Evolutionary conservation across 306 rosid species (phyloP).

Genomic region (Sesbania bispinosa): DNA sequence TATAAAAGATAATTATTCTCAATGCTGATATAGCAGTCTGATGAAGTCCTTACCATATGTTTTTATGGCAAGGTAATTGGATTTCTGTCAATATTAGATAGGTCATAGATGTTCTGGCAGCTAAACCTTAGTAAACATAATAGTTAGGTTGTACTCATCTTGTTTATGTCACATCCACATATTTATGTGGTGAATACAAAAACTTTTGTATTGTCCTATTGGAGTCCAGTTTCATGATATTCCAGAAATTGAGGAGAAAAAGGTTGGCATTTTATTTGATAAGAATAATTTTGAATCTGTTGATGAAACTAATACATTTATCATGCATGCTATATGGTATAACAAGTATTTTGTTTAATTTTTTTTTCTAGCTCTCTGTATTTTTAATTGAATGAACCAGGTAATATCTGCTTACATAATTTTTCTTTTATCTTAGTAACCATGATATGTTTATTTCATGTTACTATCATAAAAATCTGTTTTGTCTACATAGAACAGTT

Average conservation of each 20-base stretch:
- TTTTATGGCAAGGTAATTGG: neutral
- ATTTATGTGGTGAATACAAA: neutral
- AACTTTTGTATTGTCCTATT: neutral
- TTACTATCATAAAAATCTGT: neutral
- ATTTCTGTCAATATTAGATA: neutral
- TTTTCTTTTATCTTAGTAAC: neutral
- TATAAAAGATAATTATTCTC: neutral
- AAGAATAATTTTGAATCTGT: no score
- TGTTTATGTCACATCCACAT: neutral
- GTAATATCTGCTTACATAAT: neutral
- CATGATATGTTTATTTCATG: neutral
- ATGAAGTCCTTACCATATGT: constrained; percentile 6
- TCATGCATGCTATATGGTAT: neutral
- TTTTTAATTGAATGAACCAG: constrained; percentile 2
- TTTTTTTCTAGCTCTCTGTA: neutral
- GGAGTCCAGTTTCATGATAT: no score
- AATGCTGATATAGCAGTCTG: neutral
- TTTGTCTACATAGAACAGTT: neutral
- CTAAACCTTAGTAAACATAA: neutral
- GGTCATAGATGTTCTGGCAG: neutral
- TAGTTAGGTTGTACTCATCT: neutral
- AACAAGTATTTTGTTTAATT: neutral
- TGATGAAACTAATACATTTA: neutral
- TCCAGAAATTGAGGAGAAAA: neutral
- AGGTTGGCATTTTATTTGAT: constrained; percentile 1